Percentiles rank a stretch among this genome's conserved stretches.
Conservation (phyloP, 352 stramenopile species). For the Lagenidium sp. region DNA sequence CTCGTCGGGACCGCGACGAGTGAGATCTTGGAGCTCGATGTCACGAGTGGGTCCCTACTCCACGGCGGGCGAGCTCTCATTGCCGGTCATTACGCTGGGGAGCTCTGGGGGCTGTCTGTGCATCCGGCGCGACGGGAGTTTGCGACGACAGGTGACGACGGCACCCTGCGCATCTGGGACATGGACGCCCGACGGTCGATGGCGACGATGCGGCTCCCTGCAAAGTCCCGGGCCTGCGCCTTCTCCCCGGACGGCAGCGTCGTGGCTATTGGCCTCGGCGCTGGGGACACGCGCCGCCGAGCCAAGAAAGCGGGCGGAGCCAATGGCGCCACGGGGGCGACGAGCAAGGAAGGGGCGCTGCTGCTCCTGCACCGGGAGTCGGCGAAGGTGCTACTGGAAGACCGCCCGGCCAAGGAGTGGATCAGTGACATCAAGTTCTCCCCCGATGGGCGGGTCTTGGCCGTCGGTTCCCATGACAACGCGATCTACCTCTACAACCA, state of each 20-base stretch:
- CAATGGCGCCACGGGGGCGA: no score
- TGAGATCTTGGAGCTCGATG: conserved; percentile 79
- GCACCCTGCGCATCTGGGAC: conserved; percentile 78
- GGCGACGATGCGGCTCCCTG: conserved; percentile 19
- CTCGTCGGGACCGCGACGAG: conserved; percentile 84
- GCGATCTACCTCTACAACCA: conserved; percentile 52
- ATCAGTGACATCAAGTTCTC: conserved; percentile 79
- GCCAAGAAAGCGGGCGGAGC: conserved; percentile 17
- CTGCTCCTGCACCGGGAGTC: conserved; percentile 21
- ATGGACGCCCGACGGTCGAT: conserved; percentile 47
- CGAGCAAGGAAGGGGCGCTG: conserved; percentile 40
- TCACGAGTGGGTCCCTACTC: conserved; percentile 23
- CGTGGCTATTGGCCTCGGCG: conserved; percentile 74
- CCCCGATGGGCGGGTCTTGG: conserved; percentile 29
- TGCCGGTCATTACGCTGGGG: conserved; percentile 53
- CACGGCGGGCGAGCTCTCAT: conserved; percentile 31
- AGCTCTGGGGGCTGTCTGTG: conserved; percentile 76
- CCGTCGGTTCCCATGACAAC: conserved; percentile 69
- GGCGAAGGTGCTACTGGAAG: conserved; percentile 36
- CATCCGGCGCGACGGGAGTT: conserved; percentile 62
- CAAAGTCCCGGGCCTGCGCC: conserved; percentile 63
- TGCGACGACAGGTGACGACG: conserved; percentile 71
- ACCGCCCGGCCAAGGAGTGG: conserved; percentile 56
- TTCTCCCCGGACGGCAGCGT: conserved; percentile 84
- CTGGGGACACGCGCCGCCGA: conserved; percentile 44